phyloP scores from a whole-genome alignment of 1,284 basidiomycete species.

The Irpex sp. region DNA sequence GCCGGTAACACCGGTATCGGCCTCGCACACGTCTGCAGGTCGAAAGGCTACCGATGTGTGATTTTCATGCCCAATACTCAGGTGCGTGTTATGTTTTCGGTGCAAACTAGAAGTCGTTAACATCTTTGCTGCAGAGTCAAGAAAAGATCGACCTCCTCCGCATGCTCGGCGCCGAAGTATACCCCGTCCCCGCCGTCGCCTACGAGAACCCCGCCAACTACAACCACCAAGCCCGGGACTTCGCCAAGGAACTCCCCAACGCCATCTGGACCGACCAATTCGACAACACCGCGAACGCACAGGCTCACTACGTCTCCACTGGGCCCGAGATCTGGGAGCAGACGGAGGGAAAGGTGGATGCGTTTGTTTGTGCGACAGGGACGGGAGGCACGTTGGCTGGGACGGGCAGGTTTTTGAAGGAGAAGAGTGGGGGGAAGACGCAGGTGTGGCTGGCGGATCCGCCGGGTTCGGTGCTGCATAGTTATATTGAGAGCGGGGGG shows the following conservation, averaged over 20 bases:
- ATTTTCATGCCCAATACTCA: slow-evolving; percentile 99
- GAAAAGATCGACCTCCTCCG: slow-evolving; percentile 97
- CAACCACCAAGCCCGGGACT: slow-evolving; percentile 96
- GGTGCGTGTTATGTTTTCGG: slow-evolving; percentile 38
- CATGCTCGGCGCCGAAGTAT: slow-evolving; percentile 96
- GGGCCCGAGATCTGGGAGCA: slow-evolving; percentile 98
- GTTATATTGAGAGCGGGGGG: slow-evolving; percentile 82
- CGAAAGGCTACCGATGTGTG: slow-evolving; percentile 95
- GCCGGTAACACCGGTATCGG: slow-evolving; percentile 99
- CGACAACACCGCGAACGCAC: slow-evolving; percentile 90
- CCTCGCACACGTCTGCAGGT: slow-evolving; percentile 91
- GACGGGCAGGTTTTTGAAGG: slow-evolving; percentile 81
- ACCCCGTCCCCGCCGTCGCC: slow-evolving; percentile 94
- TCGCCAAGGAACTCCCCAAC: slow-evolving; percentile 81
- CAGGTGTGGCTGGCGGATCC: slow-evolving; percentile 97
- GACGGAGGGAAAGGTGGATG: slow-evolving; percentile 79
- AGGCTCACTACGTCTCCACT: slow-evolving; percentile 87
- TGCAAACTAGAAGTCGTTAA: not conserved
- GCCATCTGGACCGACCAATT: slow-evolving; percentile 99
- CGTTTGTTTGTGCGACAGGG: slow-evolving; percentile 91
- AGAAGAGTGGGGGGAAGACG: slow-evolving; percentile 77
- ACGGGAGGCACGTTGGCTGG: slow-evolving; percentile 97
- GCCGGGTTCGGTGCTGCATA: slow-evolving; percentile 90
- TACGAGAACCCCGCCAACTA: slow-evolving; percentile 97
- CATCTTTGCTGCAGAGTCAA: slow-evolving; percentile 59